Conservation (phyloP, 1,284 basidiomycete genomes). For the Cronartium ribicola region DNA sequence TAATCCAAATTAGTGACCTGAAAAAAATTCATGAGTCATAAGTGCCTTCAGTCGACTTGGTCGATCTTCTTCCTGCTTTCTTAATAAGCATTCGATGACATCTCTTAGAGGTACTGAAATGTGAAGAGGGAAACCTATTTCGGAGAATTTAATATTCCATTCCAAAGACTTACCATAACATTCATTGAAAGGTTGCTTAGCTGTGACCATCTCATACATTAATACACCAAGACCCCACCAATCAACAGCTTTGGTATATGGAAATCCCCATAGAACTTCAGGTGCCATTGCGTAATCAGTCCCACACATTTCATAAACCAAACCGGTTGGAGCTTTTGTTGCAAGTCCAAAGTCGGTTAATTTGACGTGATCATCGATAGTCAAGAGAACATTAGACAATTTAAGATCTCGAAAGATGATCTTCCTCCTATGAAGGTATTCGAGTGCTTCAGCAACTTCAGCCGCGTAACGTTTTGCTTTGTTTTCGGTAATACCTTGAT, state of each 20-base stretch:
- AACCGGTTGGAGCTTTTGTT: not conserved
- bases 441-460: slow-evolving; percentile 19
- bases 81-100: too few species aligned
- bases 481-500: slow-evolving; percentile 44
- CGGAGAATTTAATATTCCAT: too few species aligned
- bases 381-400: slow-evolving; percentile 16
- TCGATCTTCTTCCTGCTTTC: too few species aligned
- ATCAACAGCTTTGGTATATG: too few species aligned
- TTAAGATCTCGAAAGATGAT: slow-evolving; percentile 36
- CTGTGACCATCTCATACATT: too few species aligned
- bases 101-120: not conserved
- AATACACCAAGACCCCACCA: too few species aligned
- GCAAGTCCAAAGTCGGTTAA: slow-evolving; percentile 26
- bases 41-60: too few species aligned
- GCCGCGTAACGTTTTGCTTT: slow-evolving; percentile 1
- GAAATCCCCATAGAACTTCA: slow-evolving; percentile 43
- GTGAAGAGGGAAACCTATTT: too few species aligned
- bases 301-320: slow-evolving; percentile 47
- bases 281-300: slow-evolving; percentile 49
- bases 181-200: too few species aligned
- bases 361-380: slow-evolving; percentile 14
- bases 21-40: too few species aligned
- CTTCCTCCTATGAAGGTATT: not conserved
- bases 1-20: too few species aligned
- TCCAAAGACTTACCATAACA: too few species aligned